Percentiles rank a stretch among this genome's conserved stretches.
These are phyloP conservation scores for Aspergillus vadensis DNA, from an alignment of 2,329 filamentous ascomycete genomes.

Conservation along the genomic window DNA sequence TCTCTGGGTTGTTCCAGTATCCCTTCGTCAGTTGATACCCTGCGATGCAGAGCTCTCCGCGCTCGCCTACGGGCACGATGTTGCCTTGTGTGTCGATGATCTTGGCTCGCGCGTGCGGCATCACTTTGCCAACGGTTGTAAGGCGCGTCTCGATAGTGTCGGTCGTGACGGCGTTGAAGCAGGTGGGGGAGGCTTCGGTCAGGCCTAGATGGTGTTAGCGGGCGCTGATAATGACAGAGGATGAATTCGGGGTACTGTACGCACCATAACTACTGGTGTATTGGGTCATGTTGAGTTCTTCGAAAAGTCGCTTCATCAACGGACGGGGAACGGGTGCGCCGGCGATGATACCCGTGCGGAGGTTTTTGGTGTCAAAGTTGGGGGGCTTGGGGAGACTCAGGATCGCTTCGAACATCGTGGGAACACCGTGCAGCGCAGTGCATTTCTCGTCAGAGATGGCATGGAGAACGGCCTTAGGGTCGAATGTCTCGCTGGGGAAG, in stretches of 20 bases:
- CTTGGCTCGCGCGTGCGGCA: slow-evolving; percentile 76
- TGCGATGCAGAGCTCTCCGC: slow-evolving; percentile 75
- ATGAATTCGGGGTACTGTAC: background rate
- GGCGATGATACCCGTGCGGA: slow-evolving; percentile 77
- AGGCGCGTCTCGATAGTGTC: slow-evolving; percentile 68
- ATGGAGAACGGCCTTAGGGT: slow-evolving; percentile 64
- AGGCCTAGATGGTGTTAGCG: slow-evolving; percentile 48
- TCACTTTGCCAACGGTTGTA: slow-evolving; percentile 72
- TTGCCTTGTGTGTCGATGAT: slow-evolving; percentile 67
- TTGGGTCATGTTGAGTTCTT: slow-evolving; percentile 72
- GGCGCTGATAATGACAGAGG: background rate
- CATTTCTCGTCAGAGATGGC: slow-evolving; percentile 68
- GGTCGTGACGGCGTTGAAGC: slow-evolving; percentile 77
- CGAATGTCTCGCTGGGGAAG: slow-evolving; percentile 74
- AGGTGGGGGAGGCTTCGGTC: slow-evolving; percentile 77
- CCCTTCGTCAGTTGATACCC: slow-evolving; percentile 71
- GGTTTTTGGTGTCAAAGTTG: slow-evolving; percentile 52
- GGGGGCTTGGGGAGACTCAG: slow-evolving; percentile 52
- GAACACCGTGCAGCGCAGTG: slow-evolving; percentile 78
- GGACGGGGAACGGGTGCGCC: slow-evolving; percentile 75
- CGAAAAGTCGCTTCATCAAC: slow-evolving; percentile 71
- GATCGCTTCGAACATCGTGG: slow-evolving; percentile 78
- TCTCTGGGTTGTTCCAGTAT: slow-evolving; percentile 69
- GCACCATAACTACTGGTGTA: slow-evolving; percentile 66
- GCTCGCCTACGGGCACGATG: slow-evolving; percentile 66